Percentiles rank a stretch among this genome's conserved stretches.
These are phyloP conservation scores for Ettlia oleoabundans DNA, from an alignment of 139 green algal species.

Conservation along the genomic window DNA sequence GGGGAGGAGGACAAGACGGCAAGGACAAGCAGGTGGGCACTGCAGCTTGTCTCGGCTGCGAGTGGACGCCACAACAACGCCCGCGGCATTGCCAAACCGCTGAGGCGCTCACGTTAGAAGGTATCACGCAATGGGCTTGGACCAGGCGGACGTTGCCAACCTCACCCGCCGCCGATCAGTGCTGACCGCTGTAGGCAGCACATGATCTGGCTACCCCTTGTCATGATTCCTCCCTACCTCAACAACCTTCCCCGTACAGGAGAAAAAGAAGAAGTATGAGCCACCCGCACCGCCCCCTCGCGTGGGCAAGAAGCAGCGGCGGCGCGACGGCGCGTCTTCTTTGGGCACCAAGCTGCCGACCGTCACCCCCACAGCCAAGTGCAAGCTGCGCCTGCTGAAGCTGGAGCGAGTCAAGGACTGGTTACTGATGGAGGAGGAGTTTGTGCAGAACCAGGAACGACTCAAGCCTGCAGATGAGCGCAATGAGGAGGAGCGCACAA, in stretches of 20 bases:
- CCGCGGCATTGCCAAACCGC: too few species aligned
- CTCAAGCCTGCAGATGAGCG: slow-evolving; percentile 93
- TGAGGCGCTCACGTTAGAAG: too few species aligned
- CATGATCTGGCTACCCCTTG: too few species aligned
- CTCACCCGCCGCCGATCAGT: too few species aligned
- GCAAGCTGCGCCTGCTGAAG: slow-evolving; percentile 97
- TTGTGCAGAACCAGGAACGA: slow-evolving; percentile 92
- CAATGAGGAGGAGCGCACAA: slow-evolving; percentile 92
- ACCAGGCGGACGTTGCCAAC: too few species aligned
- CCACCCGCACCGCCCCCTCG: slow-evolving; percentile 90
- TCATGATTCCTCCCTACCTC: too few species aligned
- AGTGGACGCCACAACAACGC: too few species aligned
- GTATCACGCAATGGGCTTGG: too few species aligned
- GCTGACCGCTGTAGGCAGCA: too few species aligned
- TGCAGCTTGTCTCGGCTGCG: too few species aligned
- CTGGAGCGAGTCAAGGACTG: slow-evolving; percentile 99
- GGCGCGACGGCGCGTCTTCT: slow-evolving; percentile 69
- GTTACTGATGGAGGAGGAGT: slow-evolving; percentile 99
- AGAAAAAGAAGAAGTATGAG: slow-evolving; percentile 99
- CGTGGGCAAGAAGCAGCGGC: slow-evolving; percentile 94
- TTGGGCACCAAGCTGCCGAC: slow-evolving; percentile 85
- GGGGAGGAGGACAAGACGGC: slow-evolving; percentile 26
- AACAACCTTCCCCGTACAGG: too few species aligned
- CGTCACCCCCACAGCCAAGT: slow-evolving; percentile 93
- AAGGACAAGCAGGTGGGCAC: too few species aligned